Base-by-base conservation (phyloP, 345 rosid species). In the Triadica sebifera region DNA sequence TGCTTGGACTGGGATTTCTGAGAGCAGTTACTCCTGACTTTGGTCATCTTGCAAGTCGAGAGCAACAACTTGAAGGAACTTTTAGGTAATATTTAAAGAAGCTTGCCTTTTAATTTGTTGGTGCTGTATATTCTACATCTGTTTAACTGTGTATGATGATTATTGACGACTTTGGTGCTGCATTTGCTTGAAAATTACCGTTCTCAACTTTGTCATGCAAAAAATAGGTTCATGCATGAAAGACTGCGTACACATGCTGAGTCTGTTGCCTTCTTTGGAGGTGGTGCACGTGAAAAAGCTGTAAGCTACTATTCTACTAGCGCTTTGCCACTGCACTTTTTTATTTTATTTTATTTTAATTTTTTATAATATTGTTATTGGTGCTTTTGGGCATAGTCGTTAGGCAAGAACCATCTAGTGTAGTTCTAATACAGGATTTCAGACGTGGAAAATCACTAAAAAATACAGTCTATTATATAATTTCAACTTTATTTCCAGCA, bases 221-320 rank as follows among this genome's bases (percentile, higher is more conserved):
- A 43, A 69, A 65, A 70, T 72, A 95, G 99, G 93, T 95, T 95
- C 88, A 93, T 95, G 99, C 99, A 93, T 82, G 99, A 95, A 86
- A 91, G 99, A 75, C 79, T 95, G 82, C 87, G 94, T 61, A 88
- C 91, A 12, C 99, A 95, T 89, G 99, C 98, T n/a, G 99, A 95
- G 77, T 95, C 98, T 63, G 85, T 95, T 74, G 99, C 99, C 70
- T 95, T 95, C 89, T 95, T 95, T 88, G 99, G 99, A 79, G 99
- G 99, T 69, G 99, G 99, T 77, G 87, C 93, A 67, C 89, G 98
- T 80, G 99, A 95, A 86, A 93, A 89, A 84, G 85, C 89, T 88
- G 99, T 95, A 89, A 95, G 98, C 79, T 72, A 62, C 37, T 58
- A 58, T 3, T 3, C 47, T 43, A 43, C 76, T 64, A 74, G 55